Evolutionary conservation across 2,329 filamentous ascomycete species (phyloP).

Genomic region (Colletotrichum abscissum): DNA sequence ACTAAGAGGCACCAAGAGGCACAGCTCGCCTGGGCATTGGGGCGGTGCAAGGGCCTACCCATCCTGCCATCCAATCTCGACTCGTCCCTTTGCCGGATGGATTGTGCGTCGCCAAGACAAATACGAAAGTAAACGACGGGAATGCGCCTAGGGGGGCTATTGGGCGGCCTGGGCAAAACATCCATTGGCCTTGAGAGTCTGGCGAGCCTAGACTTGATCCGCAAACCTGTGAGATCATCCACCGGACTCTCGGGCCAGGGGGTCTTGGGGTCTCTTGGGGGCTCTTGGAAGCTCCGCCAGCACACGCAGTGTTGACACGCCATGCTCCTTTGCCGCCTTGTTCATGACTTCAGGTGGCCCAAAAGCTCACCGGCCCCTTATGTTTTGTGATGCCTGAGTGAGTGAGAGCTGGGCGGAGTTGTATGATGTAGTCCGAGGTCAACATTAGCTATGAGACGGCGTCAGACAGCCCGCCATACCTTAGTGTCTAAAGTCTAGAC

Average conservation of each 20-base stretch:
- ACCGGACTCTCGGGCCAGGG: conserved; percentile 9
- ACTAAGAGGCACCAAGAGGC: conserved; percentile 8
- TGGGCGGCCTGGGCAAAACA: conserved; percentile 24
- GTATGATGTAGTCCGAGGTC: background rate
- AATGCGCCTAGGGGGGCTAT: conserved; percentile 15
- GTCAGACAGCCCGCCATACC: background rate
- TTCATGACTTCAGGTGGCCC: background rate
- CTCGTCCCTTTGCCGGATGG: background rate
- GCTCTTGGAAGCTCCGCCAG: background rate
- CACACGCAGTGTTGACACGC: background rate
- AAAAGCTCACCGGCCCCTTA: background rate
- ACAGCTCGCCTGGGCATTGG: conserved; percentile 32
- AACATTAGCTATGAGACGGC: conserved; percentile 9
- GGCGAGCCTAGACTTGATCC: conserved; percentile 24
- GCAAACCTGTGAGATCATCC: conserved; percentile 23
- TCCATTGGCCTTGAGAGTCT: conserved; percentile 25
- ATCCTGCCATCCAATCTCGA: conserved; percentile 28
- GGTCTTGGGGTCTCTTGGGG: conserved; percentile 13
- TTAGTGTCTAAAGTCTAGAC: background rate
- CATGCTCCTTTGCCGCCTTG: background rate
- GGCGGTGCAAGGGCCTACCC: conserved; percentile 22
- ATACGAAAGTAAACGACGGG: conserved; percentile 18
- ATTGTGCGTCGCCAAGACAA: conserved; percentile 21
- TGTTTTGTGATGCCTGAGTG: no score
- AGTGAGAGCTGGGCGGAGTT: background rate